Evolutionary conservation across 495 filamentous ascomycete species (phyloP).

Genomic region (Chlorociboria aeruginascens): DNA sequence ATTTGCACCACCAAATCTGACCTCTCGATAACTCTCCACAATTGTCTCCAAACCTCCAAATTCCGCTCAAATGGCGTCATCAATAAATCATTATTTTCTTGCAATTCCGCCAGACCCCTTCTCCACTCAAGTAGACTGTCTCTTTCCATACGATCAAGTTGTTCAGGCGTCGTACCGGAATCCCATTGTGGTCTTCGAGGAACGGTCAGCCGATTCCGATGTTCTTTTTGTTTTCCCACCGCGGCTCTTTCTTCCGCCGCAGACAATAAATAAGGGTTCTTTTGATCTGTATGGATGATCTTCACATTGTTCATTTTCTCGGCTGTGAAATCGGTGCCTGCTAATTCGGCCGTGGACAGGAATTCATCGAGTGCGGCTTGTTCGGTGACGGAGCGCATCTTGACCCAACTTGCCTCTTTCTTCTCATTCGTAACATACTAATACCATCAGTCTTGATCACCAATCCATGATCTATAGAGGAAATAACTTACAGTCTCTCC

Average conservation of each 20-base stretch:
- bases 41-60: conserved; percentile 93
- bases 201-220: conserved; percentile 69
- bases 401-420: conserved; percentile 74
- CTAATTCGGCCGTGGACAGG: conserved; percentile 53
- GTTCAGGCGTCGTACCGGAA: conserved; percentile 61
- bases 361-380: conserved; percentile 83
- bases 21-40: conserved; percentile 97
- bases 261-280: conserved; percentile 87
- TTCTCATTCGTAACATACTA: conserved; percentile 60
- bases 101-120: conserved; percentile 78
- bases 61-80: conserved; percentile 99
- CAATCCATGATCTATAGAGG: neutral
- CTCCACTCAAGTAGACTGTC: conserved; percentile 81
- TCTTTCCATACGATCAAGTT: conserved; percentile 70
- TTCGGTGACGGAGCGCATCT: conserved; percentile 97
- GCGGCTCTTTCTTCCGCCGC: conserved; percentile 72
- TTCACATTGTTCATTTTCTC: conserved; percentile 98
- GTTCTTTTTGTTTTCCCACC: conserved; percentile 68
- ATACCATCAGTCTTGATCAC: conserved; percentile 2
- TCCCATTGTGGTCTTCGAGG: conserved; percentile 88
- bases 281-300: conserved; percentile 91
- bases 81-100: conserved; percentile 83
- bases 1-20: conserved; percentile 97
- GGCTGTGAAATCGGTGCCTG: conserved; percentile 95
- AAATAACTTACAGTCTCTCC: conserved; percentile 33